Conservation (phyloP, 1,139 yeast species). For the Debaryomyces psychrophilus region DNA sequence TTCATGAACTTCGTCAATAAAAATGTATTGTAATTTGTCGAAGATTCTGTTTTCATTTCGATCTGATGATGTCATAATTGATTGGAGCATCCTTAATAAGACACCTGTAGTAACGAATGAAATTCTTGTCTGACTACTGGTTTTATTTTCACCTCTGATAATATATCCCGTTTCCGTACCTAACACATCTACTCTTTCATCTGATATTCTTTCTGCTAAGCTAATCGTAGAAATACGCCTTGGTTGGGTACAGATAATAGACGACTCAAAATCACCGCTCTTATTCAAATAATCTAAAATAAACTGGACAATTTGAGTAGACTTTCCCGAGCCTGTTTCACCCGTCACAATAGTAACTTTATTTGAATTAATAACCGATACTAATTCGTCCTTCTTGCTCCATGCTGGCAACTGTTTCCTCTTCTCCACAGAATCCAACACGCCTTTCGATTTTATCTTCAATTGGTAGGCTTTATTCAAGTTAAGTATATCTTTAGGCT, state of each 20-base stretch:
- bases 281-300: constrained; percentile 64
- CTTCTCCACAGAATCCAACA: constrained; percentile 26
- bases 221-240: constrained; percentile 95
- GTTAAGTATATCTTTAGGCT: constrained; percentile 9
- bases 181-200: constrained; percentile 67
- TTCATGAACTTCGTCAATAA: constrained; percentile 96
- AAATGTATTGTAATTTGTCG: constrained; percentile 64
- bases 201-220: constrained; percentile 88
- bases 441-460: constrained; percentile 17
- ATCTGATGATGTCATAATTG: constrained; percentile 25
- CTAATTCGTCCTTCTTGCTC: constrained; percentile 60
- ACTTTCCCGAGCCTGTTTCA: constrained; percentile 96
- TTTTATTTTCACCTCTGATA: constrained; percentile 85
- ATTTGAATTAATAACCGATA: constrained; percentile 56
- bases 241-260: constrained; percentile 90
- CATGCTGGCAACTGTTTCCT: constrained; percentile 82
- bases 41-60: constrained; percentile 38
- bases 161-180: constrained; percentile 88
- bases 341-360: constrained; percentile 84
- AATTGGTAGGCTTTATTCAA: constrained; percentile 24
- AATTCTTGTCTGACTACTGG: constrained; percentile 63
- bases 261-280: constrained; percentile 51
- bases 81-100: constrained; percentile 79
- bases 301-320: constrained; percentile 91
- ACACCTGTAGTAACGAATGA: constrained; percentile 94